Conservation (phyloP, 257 asterid genomes). For the Mitragyna speciosa region DNA sequence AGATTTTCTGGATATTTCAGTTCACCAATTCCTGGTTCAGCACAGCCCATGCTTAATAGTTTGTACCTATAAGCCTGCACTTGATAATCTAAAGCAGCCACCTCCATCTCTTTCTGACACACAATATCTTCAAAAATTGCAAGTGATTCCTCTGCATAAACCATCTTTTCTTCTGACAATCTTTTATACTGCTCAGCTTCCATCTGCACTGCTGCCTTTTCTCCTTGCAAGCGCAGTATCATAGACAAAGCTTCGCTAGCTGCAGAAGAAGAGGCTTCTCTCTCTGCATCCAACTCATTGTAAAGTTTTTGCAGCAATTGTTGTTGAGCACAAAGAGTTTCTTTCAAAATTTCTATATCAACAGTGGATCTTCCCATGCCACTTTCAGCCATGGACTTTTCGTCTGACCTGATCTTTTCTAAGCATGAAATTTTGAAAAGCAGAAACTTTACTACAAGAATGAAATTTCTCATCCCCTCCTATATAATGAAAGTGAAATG, state of each 20-base stretch:
- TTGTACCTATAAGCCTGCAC: conserved; percentile 73
- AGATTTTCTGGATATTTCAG: conserved; percentile 49
- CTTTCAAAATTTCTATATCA: conserved; percentile 54
- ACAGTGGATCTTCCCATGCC: conserved; percentile 33
- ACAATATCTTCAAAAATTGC: conserved; percentile 78
- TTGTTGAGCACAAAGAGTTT: conserved; percentile 73
- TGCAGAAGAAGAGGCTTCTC: conserved; percentile 83
- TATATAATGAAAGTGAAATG: neutral
- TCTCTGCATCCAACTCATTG: conserved; percentile 79
- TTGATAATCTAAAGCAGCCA: conserved; percentile 69
- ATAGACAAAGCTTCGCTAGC: conserved; percentile 82
- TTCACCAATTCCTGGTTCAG: conserved; percentile 55
- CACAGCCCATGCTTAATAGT: conserved; percentile 62
- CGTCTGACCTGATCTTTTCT: neutral
- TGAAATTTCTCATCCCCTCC: neutral
- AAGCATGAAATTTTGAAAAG: neutral
- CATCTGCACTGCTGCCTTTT: conserved; percentile 79
- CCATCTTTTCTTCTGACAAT: conserved; percentile 79
- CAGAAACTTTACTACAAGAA: neutral
- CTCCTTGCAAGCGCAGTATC: conserved; percentile 84
- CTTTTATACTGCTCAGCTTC: conserved; percentile 92
- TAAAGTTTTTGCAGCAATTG: conserved; percentile 72
- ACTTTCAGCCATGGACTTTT: conserved; percentile 46
- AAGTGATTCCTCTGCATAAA: conserved; percentile 79
- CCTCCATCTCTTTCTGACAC: conserved; percentile 84